A percentile compares a stretch with the other conserved stretches of the same genome.
phyloP scores from a whole-genome alignment of 148 eudicot genomes.

The Pouteria glomerata region DNA sequence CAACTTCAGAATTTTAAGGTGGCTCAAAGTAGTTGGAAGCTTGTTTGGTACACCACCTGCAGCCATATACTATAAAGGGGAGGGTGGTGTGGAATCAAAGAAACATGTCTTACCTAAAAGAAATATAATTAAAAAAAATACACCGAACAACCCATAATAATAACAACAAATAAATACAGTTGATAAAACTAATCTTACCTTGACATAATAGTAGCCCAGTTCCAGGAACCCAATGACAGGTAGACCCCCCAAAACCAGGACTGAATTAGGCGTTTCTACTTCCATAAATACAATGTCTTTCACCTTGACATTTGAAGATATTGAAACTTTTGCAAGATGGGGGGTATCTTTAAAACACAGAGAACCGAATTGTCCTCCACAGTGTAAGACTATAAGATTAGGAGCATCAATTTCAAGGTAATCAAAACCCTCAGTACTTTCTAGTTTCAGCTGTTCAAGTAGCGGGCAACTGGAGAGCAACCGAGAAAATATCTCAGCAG shows the following conservation, averaged over 20 bases:
- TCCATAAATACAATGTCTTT: neutral
- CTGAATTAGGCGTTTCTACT: neutral
- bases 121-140: neutral
- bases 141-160: too few species aligned
- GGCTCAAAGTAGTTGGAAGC: neutral
- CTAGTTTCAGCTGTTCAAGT: neutral
- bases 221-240: neutral
- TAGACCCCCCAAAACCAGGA: neutral
- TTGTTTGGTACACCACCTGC: neutral
- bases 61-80: neutral
- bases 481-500: neutral
- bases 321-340: neutral
- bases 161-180: too few species aligned
- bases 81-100: neutral
- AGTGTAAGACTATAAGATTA: neutral
- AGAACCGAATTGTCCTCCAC: neutral
- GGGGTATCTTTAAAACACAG: constrained; percentile 1
- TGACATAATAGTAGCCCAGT: neutral
- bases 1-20: neutral
- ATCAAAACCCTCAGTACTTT: neutral
- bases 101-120: constrained; percentile 1
- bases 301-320: neutral
- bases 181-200: neutral
- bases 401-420: constrained; percentile 2
- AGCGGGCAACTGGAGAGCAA: constrained; percentile 11